These are phyloP conservation scores for Starmerella stigmatis DNA, from an alignment of 805 yeast species.

Conservation along the genomic window DNA sequence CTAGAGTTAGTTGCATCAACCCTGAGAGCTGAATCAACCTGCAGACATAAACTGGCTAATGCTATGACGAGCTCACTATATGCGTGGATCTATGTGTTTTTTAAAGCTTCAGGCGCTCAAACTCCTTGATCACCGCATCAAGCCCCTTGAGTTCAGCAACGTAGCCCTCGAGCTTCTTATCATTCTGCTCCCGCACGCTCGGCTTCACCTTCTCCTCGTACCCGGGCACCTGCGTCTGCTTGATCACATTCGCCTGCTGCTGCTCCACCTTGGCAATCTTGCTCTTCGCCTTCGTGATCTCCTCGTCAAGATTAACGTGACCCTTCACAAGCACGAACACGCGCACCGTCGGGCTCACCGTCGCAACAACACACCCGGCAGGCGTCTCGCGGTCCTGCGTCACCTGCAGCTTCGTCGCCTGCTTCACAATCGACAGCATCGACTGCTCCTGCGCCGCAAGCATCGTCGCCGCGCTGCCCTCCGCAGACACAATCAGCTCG, in stretches of 20 bases:
- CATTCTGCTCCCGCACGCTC: constrained; percentile 70
- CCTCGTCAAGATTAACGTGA: constrained; percentile 83
- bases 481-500: constrained; percentile 69
- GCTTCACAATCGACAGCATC: constrained; percentile 86
- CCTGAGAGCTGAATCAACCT: too few relatives aligned
- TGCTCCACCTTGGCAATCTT: constrained; percentile 59
- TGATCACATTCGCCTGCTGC: constrained; percentile 52
- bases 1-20: too few relatives aligned
- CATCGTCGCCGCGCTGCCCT: constrained; percentile 40
- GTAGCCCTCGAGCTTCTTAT: constrained; percentile 54
- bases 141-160: constrained; percentile 84
- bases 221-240: constrained; percentile 60
- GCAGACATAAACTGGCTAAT: too few relatives aligned
- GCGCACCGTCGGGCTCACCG: constrained; percentile 68
- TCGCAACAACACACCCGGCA: constrained; percentile 77
- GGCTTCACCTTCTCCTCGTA: constrained; percentile 76
- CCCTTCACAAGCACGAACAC: constrained; percentile 93
- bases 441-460: constrained; percentile 67
- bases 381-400: constrained; percentile 57
- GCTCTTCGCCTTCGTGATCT: constrained; percentile 69
- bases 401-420: constrained; percentile 64
- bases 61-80: too few relatives aligned
- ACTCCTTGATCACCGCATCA: constrained; percentile 71
- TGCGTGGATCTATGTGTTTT: background rate
- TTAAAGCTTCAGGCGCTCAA: constrained; percentile 38